A percentile compares a stretch with the other conserved stretches of the same genome.
Conservation (phyloP, 768 basidiomycete species). For the Tricholoma sp. region DNA sequence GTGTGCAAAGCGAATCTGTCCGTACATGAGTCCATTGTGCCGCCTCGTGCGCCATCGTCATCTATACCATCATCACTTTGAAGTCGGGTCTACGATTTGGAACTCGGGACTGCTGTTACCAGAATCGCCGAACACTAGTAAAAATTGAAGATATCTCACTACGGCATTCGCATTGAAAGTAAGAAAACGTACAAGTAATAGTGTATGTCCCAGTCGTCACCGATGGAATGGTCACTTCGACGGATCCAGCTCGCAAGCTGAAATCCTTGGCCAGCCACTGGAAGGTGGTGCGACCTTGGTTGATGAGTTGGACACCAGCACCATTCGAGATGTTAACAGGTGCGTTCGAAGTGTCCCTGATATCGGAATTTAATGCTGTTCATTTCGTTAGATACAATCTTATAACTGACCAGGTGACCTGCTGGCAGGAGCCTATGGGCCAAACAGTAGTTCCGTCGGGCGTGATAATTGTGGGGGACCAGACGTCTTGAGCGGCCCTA, state of each 20-base stretch:
- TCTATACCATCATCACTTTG: background rate
- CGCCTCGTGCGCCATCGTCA: background rate
- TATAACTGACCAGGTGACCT: slow-evolving; percentile 24
- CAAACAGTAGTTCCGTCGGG: slow-evolving; percentile 24
- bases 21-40: background rate
- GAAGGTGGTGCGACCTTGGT: background rate
- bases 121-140: slow-evolving; percentile 44
- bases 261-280: slow-evolving; percentile 28
- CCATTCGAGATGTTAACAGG: slow-evolving; percentile 39
- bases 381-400: background rate
- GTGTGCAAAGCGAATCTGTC: background rate
- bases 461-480: slow-evolving; percentile 21
- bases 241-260: slow-evolving; percentile 27
- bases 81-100: slow-evolving; percentile 19
- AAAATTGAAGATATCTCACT: background rate
- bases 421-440: slow-evolving; percentile 20
- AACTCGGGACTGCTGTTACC: slow-evolving; percentile 38
- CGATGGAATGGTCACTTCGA: slow-evolving; percentile 32
- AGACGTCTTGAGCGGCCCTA: slow-evolving; percentile 25
- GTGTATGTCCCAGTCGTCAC: slow-evolving; percentile 29
- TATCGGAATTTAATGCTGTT: background rate
- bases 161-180: background rate
- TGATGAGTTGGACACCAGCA: slow-evolving; percentile 20
- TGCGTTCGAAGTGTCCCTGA: slow-evolving; percentile 34
- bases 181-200: slow-evolving; percentile 35